A percentile compares a stretch with the other conserved stretches of the same genome.
Evolutionary conservation across 352 stramenopile species (phyloP).

Genomic region (Elongisporangium anandrum): DNA sequence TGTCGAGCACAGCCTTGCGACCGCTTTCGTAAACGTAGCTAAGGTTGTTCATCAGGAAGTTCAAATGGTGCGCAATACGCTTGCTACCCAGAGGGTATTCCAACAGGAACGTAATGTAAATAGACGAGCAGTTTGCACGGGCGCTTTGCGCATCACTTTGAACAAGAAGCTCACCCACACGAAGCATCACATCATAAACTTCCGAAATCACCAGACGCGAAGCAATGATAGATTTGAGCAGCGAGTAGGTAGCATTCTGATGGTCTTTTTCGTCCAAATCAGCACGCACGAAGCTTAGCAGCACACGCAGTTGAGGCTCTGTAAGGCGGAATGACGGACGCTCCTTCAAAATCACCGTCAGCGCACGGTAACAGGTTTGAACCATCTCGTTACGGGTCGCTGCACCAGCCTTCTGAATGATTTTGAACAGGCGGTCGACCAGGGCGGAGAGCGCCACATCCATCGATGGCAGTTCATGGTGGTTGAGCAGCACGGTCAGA

Average conservation of each 20-base stretch:
- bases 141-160: constrained; percentile 89
- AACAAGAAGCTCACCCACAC: constrained; percentile 91
- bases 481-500: constrained; percentile 84
- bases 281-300: constrained; percentile 90
- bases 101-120: constrained; percentile 91
- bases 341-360: constrained; percentile 88
- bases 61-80: constrained; percentile 91
- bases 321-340: constrained; percentile 49
- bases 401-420: constrained; percentile 82
- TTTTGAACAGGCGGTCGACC: constrained; percentile 91
- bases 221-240: constrained; percentile 91
- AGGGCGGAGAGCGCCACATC: constrained; percentile 72
- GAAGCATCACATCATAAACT: constrained; percentile 96
- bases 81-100: constrained; percentile 95
- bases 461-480: constrained; percentile 88
- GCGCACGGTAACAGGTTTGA: constrained; percentile 93
- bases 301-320: constrained; percentile 72
- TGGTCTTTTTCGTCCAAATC: constrained; percentile 93
- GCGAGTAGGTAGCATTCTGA: constrained; percentile 92
- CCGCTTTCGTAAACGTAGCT: constrained; percentile 95
- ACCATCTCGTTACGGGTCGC: constrained; percentile 94
- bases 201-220: constrained; percentile 91
- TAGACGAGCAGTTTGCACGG: constrained; percentile 69
- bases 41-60: constrained; percentile 94
- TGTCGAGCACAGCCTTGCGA: constrained; percentile 87